phyloP scores from a whole-genome alignment of 2,329 filamentous ascomycete species.

The Zymoseptoria ardabiliae region DNA sequence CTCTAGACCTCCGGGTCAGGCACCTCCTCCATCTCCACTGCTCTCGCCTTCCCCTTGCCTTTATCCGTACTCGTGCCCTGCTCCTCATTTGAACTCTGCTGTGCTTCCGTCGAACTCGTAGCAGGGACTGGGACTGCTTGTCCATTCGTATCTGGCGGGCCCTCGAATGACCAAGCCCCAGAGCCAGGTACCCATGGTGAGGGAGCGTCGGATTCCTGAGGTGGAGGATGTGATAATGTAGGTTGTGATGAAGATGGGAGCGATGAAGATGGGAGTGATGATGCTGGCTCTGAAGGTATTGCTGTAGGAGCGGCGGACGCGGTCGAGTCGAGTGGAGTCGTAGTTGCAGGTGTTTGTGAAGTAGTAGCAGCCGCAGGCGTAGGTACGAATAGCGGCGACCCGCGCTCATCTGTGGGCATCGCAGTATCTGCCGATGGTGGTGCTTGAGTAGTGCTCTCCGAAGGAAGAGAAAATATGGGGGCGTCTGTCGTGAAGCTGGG shows the following conservation, averaged over 20 bases:
- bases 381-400: slow-evolving; percentile 1
- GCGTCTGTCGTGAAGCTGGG: no score
- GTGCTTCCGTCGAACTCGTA: not conserved
- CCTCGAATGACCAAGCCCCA: slow-evolving; percentile 12
- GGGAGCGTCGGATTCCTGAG: not conserved
- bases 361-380: not conserved
- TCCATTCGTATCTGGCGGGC: slow-evolving; percentile 1
- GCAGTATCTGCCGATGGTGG: slow-evolving; percentile 2
- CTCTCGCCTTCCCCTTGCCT: slow-evolving; percentile 31
- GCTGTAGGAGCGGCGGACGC: not conserved
- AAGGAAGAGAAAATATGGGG: not conserved
- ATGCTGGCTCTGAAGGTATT: not conserved
- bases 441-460: not conserved
- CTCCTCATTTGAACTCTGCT: not conserved
- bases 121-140: not conserved
- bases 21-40: slow-evolving; percentile 36
- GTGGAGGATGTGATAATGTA: not conserved
- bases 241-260: not conserved
- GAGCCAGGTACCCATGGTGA: not conserved
- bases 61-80: slow-evolving; percentile 7
- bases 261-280: not conserved
- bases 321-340: not conserved
- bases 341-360: not conserved
- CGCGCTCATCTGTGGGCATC: slow-evolving; percentile 1
- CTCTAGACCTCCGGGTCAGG: slow-evolving; percentile 20